Percentiles rank a stretch among this genome's conserved stretches.
Conservation (phyloP, 2,329 filamentous ascomycete genomes). For the Sporothrix curviconia region DNA sequence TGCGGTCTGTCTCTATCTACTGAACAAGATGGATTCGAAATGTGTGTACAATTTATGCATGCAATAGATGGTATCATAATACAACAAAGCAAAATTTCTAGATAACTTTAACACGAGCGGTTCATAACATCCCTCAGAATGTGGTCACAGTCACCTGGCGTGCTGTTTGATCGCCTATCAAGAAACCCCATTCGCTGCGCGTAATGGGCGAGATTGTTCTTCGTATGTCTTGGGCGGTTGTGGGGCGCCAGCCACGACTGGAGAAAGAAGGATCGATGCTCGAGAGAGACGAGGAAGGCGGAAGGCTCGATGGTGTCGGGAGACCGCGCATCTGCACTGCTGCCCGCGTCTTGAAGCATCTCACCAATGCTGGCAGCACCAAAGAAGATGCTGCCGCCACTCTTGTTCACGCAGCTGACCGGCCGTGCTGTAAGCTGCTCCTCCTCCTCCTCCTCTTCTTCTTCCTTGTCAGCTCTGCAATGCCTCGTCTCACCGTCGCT, state of each 20-base stretch:
- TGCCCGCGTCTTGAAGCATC: constrained; percentile 27
- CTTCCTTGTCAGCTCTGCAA: background rate
- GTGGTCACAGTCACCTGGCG: constrained; percentile 47
- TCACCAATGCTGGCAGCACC: constrained; percentile 37
- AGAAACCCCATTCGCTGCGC: constrained; percentile 55
- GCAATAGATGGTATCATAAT: background rate
- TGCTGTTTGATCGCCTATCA: constrained; percentile 44
- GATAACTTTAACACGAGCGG: background rate
- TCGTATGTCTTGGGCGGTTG: constrained; percentile 54
- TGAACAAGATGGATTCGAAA: no score
- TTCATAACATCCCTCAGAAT: constrained; percentile 27
- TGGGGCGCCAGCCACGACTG: constrained; percentile 25
- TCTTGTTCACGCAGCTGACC: constrained; percentile 23
- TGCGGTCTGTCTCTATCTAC: no score
- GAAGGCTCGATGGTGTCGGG: background rate
- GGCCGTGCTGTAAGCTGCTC: constrained; percentile 34
- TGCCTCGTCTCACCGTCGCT: constrained; percentile 6
- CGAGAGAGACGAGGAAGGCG: background rate
- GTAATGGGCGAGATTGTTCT: constrained; percentile 58
- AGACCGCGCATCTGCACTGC: background rate
- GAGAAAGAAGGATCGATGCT: background rate
- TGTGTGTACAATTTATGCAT: background rate
- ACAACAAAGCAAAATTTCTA: background rate
- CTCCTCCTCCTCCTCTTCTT: constrained; percentile 18
- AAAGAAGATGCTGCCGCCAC: constrained; percentile 10